Conservation (phyloP, 352 stramenopile species). For the Pythium sukuiense region DNA sequence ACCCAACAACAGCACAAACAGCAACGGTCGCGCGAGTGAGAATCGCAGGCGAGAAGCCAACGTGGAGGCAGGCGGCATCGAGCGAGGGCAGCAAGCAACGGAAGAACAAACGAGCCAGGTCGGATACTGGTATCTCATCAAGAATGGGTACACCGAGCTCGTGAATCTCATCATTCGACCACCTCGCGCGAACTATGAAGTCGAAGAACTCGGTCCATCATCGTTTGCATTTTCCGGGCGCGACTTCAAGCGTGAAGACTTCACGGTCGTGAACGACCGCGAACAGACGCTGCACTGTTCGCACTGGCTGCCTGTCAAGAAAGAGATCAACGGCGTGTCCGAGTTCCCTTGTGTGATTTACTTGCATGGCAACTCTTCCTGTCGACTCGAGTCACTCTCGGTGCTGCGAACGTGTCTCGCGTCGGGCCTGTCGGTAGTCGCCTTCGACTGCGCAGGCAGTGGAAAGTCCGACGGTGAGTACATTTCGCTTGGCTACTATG, state of each 20-base stretch:
- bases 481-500: conserved; percentile 97
- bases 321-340: conserved; percentile 27
- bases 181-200: conserved; percentile 90
- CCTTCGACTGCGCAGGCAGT: conserved; percentile 97
- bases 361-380: conserved; percentile 97
- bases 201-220: conserved; percentile 89
- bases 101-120: conserved; percentile 79
- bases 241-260: conserved; percentile 91
- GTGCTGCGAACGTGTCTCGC: conserved; percentile 88
- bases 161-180: conserved; percentile 98
- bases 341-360: conserved; percentile 95
- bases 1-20: conserved; percentile 8
- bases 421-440: conserved; percentile 93
- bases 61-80: conserved; percentile 64
- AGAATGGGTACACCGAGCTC: conserved; percentile 93
- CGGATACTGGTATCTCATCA: conserved; percentile 85
- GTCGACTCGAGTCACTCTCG: conserved; percentile 93
- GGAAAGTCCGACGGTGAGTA: conserved; percentile 97
- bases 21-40: not conserved
- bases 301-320: conserved; percentile 88
- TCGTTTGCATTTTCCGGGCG: conserved; percentile 90
- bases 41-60: not conserved
- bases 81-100: conserved; percentile 64
- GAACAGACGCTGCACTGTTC: conserved; percentile 92
- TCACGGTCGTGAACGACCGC: conserved; percentile 79